A percentile compares a stretch with the other conserved stretches of the same genome.
phyloP scores from a whole-genome alignment of 1,284 basidiomycete genomes.

The Puccinia novopanici region DNA sequence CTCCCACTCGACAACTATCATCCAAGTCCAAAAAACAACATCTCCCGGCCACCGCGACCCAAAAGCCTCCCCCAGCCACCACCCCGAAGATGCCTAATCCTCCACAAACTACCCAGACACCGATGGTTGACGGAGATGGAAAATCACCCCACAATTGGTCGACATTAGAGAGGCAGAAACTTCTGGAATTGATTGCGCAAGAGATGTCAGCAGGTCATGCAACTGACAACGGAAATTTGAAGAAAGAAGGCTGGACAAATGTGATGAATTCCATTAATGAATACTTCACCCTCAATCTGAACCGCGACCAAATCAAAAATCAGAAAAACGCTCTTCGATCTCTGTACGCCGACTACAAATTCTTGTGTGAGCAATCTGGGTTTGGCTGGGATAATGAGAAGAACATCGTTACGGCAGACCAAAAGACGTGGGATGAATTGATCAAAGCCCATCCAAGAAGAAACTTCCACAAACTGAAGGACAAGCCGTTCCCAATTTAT shows the following conservation, averaged over 20 bases:
- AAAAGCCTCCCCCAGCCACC: no score
- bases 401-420: not conserved
- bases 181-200: not conserved
- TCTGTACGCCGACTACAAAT: not conserved
- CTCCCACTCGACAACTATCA: no score
- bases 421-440: not conserved
- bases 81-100: no score
- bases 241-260: no score
- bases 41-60: no score
- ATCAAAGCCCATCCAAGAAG: not conserved
- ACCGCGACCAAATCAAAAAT: not conserved
- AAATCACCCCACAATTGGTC: not conserved
- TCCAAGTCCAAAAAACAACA: no score
- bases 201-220: not conserved
- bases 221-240: not conserved
- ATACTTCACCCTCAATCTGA: not conserved
- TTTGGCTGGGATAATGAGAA: not conserved
- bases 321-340: not conserved
- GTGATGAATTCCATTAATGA: not conserved
- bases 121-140: no score
- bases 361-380: not conserved
- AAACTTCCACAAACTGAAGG: not conserved
- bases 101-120: no score
- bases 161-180: not conserved
- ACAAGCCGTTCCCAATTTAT: constrained; percentile 5